Evolutionary conservation across 164 flowering plant genomes (phyloP).

Genomic region (Magnolia kwangsiensis): DNA sequence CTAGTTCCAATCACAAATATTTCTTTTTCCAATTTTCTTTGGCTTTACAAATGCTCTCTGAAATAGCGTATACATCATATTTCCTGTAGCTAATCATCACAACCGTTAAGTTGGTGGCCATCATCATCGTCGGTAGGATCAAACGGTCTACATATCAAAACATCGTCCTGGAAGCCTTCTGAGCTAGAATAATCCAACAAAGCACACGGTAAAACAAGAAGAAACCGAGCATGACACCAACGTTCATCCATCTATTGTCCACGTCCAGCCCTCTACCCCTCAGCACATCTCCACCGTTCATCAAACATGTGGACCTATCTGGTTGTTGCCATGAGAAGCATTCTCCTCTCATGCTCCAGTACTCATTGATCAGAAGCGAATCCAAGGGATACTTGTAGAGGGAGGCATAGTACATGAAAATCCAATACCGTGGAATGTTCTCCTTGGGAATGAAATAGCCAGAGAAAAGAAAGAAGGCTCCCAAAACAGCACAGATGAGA

Average conservation of each 20-base stretch:
- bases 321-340: conserved; percentile 51
- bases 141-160: conserved; percentile 5
- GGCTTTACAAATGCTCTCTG: too few species aligned
- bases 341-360: conserved; percentile 55
- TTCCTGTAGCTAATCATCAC: neutral
- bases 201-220: conserved; percentile 79
- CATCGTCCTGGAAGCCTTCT: conserved; percentile 64
- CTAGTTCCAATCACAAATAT: too few species aligned
- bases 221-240: conserved; percentile 82
- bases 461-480: conserved; percentile 90
- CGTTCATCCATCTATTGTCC: conserved; percentile 78
- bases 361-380: conserved; percentile 64
- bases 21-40: too few species aligned
- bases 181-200: conserved; percentile 72
- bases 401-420: conserved; percentile 89
- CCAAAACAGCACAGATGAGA: conserved; percentile 75
- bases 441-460: conserved; percentile 96
- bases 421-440: conserved; percentile 81
- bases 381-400: conserved; percentile 87
- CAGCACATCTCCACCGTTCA: conserved; percentile 69
- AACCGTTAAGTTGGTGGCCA: too few species aligned
- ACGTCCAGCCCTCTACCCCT: conserved; percentile 63
- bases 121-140: too few species aligned
- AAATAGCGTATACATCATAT: too few species aligned
- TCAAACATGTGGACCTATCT: conserved; percentile 32